Base-by-base conservation (phyloP, 225 moss, liverwort and hornwort genomes). In the Sphagnum tenellum region DNA sequence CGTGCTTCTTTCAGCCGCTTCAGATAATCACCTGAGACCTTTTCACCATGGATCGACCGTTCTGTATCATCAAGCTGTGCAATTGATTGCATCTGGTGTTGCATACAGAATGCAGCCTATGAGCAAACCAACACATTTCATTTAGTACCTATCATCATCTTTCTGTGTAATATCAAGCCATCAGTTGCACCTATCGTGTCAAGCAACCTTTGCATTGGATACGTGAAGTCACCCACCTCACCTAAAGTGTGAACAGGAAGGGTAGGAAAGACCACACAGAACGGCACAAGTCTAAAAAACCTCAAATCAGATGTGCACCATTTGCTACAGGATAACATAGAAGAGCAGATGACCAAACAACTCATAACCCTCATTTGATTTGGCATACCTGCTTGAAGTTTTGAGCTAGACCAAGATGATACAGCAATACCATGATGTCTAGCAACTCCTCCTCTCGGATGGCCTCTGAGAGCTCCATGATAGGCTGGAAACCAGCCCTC, bases 361-460 rank as follows among this genome's bases (percentile, higher is more conserved):
- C 29, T 29, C 1, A 29, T 29, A 29, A 29, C 29, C 29, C 29
- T 29, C 29, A 29, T 29, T 29, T 29, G 29, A 29, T 29, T 49
- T 4, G 9, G 29, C 57, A 29, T 29, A 92, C 96, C 96, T 90
- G 93, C 62, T 90, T 98, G 44, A 93, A 98, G 62, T 93, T 90
- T 63, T 93, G 87, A 51, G 93, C 87, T 59, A 98, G 80, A 0
- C 96, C 96, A 48, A 98, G 82, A 71, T 98, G 96, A 61, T 98
- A 98, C 8, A 98, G 74, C 63, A 98, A 71, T 53, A 98, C 83
- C 77, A 98, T 83, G 66, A 75, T 75, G 58, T 98, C 96, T 64
- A 98, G 72, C 61, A 98, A 64, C 79, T 98, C 96, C 80, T 98
- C 90, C 81, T 98, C 96, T 67, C 90, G 79, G 57, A 98, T 98